Percentiles rank a stretch among this genome's conserved stretches.
These are phyloP conservation scores for Cardiospermum halicacabum DNA, from an alignment of 345 rosid genomes.

Conservation along the genomic window DNA sequence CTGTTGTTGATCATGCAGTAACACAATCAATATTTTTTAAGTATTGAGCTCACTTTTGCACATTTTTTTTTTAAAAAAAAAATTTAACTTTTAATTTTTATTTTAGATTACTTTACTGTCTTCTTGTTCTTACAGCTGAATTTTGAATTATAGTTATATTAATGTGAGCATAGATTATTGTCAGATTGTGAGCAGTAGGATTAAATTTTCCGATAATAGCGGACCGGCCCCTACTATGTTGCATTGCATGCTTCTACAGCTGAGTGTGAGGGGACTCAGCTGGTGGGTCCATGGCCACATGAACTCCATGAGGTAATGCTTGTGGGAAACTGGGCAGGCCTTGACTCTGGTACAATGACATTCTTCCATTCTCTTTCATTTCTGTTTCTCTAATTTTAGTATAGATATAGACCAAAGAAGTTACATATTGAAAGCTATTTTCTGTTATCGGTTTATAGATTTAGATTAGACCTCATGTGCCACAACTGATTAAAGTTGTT, in stretches of 20 bases:
- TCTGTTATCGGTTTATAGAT: neutral
- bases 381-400: neutral
- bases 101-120: conserved; percentile 18
- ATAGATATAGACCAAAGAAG: neutral
- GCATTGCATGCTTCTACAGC: conserved; percentile 23
- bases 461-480: neutral
- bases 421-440: neutral
- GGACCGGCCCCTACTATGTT: conserved; percentile 58
- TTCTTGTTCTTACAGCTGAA: conserved; percentile 7
- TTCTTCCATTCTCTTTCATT: neutral
- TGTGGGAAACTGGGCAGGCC: conserved; percentile 17
- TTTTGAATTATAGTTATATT: neutral
- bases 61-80: no score
- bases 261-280: conserved; percentile 21
- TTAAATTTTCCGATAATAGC: conserved; percentile 18
- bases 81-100: no score
- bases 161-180: conserved; percentile 11
- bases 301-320: conserved; percentile 34
- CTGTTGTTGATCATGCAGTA: conserved; percentile 5
- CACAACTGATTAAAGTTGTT: neutral
- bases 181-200: conserved; percentile 25
- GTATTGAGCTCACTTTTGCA: no score
- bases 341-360: conserved; percentile 10
- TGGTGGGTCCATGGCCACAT: conserved; percentile 47
- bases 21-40: conserved; percentile 14